A percentile compares a stretch with the other conserved stretches of the same genome.
phyloP scores from a whole-genome alignment of 2,329 filamentous ascomycete species.

The Aspergillus sp. region DNA sequence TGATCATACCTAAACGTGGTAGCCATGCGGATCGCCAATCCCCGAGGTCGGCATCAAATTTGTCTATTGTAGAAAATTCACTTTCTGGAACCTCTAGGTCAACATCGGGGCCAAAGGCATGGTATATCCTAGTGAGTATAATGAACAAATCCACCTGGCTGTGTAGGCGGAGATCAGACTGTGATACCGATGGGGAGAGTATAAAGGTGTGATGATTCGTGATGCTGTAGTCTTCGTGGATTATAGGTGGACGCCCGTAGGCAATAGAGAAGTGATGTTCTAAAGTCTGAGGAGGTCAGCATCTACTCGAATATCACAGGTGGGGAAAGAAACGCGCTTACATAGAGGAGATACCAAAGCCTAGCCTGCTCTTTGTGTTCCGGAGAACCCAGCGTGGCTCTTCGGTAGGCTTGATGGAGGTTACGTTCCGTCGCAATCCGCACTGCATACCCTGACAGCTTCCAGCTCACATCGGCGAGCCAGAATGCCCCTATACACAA shows the following conservation, averaged over 20 bases:
- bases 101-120: constrained; percentile 46
- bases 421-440: constrained; percentile 46
- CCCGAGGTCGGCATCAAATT: constrained; percentile 40
- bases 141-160: constrained; percentile 47
- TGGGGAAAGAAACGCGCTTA: constrained; percentile 22
- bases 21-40: constrained; percentile 40
- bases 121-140: constrained; percentile 45
- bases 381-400: constrained; percentile 37
- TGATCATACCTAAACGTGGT: constrained; percentile 33
- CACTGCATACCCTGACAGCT: constrained; percentile 43
- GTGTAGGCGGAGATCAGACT: constrained; percentile 39
- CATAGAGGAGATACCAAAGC: constrained; percentile 45
- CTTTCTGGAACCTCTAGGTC: constrained; percentile 42
- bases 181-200: constrained; percentile 29
- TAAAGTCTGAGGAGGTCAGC: constrained; percentile 32
- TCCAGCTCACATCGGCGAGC: constrained; percentile 56
- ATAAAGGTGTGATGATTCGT: constrained; percentile 37
- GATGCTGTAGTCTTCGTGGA: constrained; percentile 41
- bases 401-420: constrained; percentile 44
- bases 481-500: constrained; percentile 57
- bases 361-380: constrained; percentile 40
- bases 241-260: constrained; percentile 46
- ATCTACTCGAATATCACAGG: not conserved
- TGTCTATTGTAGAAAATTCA: constrained; percentile 41
- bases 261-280: constrained; percentile 48